Evolutionary conservation across 192 early-diverging fungal species (phyloP).

Genomic region (Rhizophagus prolifer): DNA sequence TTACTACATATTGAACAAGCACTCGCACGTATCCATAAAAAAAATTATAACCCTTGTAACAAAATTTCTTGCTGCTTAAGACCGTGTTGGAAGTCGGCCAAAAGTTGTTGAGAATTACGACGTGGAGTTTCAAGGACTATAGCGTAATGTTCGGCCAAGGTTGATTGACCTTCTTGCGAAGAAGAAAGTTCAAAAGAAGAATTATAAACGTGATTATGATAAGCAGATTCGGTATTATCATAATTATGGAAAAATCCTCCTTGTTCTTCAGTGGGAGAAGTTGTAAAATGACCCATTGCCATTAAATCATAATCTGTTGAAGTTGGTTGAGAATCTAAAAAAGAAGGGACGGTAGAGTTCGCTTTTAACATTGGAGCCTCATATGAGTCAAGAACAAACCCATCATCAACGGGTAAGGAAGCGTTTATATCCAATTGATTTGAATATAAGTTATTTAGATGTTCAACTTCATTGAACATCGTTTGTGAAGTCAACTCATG

Average conservation of each 20-base stretch:
- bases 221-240: neutral
- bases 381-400: slow-evolving; percentile 29
- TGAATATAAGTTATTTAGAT: slow-evolving; percentile 20
- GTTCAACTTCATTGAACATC: slow-evolving; percentile 19
- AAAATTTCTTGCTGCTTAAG: slow-evolving; percentile 14
- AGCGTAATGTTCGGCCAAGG: slow-evolving; percentile 6
- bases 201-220: neutral
- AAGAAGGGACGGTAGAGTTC: neutral
- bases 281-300: slow-evolving; percentile 26
- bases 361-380: slow-evolving; percentile 1
- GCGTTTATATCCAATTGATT: slow-evolving; percentile 26
- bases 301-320: slow-evolving; percentile 29
- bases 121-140: slow-evolving; percentile 19
- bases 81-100: slow-evolving; percentile 26
- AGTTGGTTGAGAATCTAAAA: neutral
- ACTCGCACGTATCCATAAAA: neutral
- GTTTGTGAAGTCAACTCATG: slow-evolving; percentile 1
- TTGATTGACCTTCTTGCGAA: neutral
- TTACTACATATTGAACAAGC: neutral
- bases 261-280: slow-evolving; percentile 4
- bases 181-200: slow-evolving; percentile 13
- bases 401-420: slow-evolving; percentile 26
- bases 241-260: slow-evolving; percentile 8
- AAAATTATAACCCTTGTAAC: slow-evolving; percentile 21
- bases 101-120: slow-evolving; percentile 28